These are phyloP conservation scores for Globisporangium canariense DNA, from an alignment of 352 stramenopile species.

Conservation along the genomic window DNA sequence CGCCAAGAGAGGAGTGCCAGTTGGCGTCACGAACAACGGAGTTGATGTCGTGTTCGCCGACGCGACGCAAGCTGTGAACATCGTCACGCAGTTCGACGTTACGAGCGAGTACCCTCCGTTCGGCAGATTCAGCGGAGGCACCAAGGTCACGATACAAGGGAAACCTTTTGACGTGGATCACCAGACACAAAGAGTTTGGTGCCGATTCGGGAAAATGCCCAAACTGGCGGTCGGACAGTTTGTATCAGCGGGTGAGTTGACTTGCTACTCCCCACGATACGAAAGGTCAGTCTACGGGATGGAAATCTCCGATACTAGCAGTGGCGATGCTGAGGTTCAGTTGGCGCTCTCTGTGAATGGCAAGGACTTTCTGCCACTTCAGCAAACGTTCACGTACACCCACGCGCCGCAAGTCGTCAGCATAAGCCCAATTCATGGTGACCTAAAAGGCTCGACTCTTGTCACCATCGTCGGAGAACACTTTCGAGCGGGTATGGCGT, in stretches of 20 bases:
- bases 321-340: slow-evolving; percentile 6
- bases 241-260: slow-evolving; percentile 23
- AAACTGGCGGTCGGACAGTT: slow-evolving; percentile 28
- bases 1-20: slow-evolving; percentile 19
- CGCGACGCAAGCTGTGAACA: slow-evolving; percentile 15
- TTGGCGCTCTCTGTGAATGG: slow-evolving; percentile 72
- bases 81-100: slow-evolving; percentile 41
- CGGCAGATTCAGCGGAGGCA: slow-evolving; percentile 48
- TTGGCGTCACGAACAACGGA: slow-evolving; percentile 55
- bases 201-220: slow-evolving; percentile 50
- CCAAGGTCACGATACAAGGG: slow-evolving; percentile 45
- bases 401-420: slow-evolving; percentile 32
- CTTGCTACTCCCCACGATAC: slow-evolving; percentile 38
- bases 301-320: not conserved
- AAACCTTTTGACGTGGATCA: slow-evolving; percentile 37
- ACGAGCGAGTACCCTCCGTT: slow-evolving; percentile 39
- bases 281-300: not conserved
- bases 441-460: slow-evolving; percentile 47
- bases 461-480: slow-evolving; percentile 45
- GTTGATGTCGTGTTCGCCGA: slow-evolving; percentile 31
- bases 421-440: slow-evolving; percentile 44
- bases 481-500: slow-evolving; percentile 30
- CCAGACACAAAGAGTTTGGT: slow-evolving; percentile 34
- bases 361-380: slow-evolving; percentile 54
- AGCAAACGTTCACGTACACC: slow-evolving; percentile 52